phyloP scores from a whole-genome alignment of 1,284 basidiomycete genomes.

The Leccinum fallax region DNA sequence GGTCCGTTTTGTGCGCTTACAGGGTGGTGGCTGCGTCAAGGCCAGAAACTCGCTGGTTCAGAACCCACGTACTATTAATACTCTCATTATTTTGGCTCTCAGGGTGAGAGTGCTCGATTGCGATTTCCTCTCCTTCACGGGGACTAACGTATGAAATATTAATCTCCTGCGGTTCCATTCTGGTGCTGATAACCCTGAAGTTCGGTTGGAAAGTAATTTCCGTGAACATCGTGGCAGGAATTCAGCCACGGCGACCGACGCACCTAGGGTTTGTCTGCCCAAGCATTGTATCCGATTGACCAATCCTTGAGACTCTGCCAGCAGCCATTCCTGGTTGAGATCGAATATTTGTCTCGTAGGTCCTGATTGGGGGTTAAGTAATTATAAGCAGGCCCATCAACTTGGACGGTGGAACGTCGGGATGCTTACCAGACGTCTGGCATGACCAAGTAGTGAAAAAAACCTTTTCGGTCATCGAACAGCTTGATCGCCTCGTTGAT shows the following conservation, averaged over 20 bases:
- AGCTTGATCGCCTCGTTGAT: conserved; percentile 2
- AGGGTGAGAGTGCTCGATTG: not conserved
- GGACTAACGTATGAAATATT: not conserved
- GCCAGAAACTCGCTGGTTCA: not conserved
- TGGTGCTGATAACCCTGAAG: not conserved
- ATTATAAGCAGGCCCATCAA: not conserved
- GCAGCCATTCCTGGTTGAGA: no score
- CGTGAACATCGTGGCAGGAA: no score
- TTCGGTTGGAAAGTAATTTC: not conserved
- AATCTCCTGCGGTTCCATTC: not conserved
- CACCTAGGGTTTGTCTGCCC: no score
- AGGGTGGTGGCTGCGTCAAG: not conserved
- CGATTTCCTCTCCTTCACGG: not conserved
- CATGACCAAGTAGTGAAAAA: conserved; percentile 7
- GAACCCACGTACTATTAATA: not conserved
- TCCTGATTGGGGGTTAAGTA: not conserved
- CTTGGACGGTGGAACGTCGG: not conserved
- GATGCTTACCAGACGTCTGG: conserved; percentile 6
- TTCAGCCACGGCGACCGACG: no score
- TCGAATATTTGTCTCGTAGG: not conserved
- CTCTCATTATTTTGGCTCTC: not conserved
- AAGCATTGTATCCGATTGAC: no score
- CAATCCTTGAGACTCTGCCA: not conserved
- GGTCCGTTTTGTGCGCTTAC: not conserved
- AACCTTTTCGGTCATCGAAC: not conserved